phyloP scores from a whole-genome alignment of 495 filamentous ascomycete species.

The Lasiosphaeriaceae sp. region DNA sequence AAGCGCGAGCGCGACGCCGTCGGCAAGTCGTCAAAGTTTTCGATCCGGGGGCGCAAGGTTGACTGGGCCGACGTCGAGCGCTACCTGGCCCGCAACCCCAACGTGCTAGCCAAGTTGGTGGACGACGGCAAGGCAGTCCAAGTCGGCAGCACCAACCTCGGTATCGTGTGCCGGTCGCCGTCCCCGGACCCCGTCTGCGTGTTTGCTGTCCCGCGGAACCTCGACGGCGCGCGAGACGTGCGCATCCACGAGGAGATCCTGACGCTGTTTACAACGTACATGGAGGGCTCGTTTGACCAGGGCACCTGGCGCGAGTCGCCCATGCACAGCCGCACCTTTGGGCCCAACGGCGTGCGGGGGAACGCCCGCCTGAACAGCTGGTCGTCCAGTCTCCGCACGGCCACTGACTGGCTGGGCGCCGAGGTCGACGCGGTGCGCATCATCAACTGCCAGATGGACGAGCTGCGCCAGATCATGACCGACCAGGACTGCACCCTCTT shows the following conservation, averaged over 20 bases:
- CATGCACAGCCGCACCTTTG: constrained; percentile 11
- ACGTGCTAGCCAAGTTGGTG: constrained; percentile 18
- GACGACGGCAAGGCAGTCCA: constrained; percentile 18
- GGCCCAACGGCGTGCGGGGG: constrained; percentile 9
- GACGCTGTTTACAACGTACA: constrained; percentile 28
- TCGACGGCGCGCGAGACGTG: constrained; percentile 25
- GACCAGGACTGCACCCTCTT: constrained; percentile 17
- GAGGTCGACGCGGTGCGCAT: constrained; percentile 13
- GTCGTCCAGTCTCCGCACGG: constrained; percentile 14
- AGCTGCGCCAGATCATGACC: constrained; percentile 14
- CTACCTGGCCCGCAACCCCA: constrained; percentile 28
- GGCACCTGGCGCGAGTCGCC: constrained; percentile 24
- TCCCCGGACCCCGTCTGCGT: constrained; percentile 21
- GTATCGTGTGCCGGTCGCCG: constrained; percentile 33
- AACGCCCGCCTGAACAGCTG: constrained; percentile 13
- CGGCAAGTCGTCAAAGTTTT: constrained; percentile 30
- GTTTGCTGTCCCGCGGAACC: constrained; percentile 20
- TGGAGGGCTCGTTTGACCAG: constrained; percentile 26
- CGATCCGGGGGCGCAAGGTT: constrained; percentile 31
- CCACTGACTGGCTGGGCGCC: constrained; percentile 8
- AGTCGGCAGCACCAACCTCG: constrained; percentile 17
- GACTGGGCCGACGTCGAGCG: constrained; percentile 32
- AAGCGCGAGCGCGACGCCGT: constrained; percentile 29
- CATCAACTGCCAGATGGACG: constrained; percentile 19
- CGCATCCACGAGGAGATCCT: constrained; percentile 30